A percentile compares a stretch with the other conserved stretches of the same genome.
phyloP scores from a whole-genome alignment of 331 rosid species.

The Stylosanthes scabra region DNA sequence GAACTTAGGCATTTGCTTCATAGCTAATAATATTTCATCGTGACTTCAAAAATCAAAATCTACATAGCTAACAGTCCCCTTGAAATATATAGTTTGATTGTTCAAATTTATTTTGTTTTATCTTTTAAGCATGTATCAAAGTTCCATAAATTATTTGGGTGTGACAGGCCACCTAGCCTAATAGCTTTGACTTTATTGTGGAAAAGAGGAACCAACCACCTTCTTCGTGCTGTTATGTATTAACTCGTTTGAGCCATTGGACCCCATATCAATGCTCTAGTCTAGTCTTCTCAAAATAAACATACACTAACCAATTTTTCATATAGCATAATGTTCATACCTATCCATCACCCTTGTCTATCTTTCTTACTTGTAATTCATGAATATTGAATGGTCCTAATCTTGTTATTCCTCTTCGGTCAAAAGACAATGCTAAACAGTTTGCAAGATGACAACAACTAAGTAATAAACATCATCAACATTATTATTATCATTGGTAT shows the following conservation, averaged over 20 bases:
- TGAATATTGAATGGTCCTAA: not conserved
- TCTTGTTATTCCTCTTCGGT: slow-evolving; percentile 30
- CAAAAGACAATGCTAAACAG: slow-evolving; percentile 24
- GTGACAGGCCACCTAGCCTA: slow-evolving; percentile 46
- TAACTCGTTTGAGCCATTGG: slow-evolving; percentile 41
- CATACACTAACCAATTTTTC: slow-evolving; percentile 19
- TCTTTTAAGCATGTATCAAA: not conserved
- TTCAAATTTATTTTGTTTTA: no score
- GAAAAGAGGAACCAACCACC: slow-evolving; percentile 46
- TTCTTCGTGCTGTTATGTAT: slow-evolving; percentile 40
- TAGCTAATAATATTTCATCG: not conserved
- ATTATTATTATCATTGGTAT: not conserved
- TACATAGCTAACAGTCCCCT: not conserved
- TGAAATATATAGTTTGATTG: not conserved
- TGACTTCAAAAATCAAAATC: slow-evolving; percentile 16
- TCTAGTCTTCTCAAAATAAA: slow-evolving; percentile 31
- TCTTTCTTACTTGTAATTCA: slow-evolving; percentile 29
- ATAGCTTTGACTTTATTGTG: slow-evolving; percentile 31
- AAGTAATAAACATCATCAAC: slow-evolving; percentile 40
- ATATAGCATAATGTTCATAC: slow-evolving; percentile 18
- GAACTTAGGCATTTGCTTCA: slow-evolving; percentile 8
- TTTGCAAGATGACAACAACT: slow-evolving; percentile 40
- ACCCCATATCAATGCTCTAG: slow-evolving; percentile 32
- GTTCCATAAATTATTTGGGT: slow-evolving; percentile 37
- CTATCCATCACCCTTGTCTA: slow-evolving; percentile 7